A percentile compares a stretch with the other conserved stretches of the same genome.
Conservation (phyloP, 257 asterid species). For the Plectranthus barbatus region DNA sequence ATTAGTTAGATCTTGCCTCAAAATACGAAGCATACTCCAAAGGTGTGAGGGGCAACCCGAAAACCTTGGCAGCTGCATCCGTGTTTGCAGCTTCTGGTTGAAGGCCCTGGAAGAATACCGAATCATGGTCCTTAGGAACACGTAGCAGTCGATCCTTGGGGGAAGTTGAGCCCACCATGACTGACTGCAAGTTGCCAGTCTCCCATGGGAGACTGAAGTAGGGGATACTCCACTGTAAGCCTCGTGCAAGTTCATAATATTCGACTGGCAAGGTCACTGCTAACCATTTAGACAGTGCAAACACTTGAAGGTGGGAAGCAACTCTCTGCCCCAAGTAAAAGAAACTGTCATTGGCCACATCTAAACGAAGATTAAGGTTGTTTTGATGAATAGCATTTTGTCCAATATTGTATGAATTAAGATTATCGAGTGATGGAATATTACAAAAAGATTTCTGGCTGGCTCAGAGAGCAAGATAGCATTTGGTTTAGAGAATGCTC, state of each 20-base stretch:
- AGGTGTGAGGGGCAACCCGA: constrained; percentile 69
- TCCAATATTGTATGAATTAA: too few relatives aligned
- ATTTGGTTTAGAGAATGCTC: constrained; percentile 55
- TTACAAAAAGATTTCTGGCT: constrained; percentile 74
- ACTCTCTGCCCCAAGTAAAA: constrained; percentile 53
- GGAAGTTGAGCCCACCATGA: constrained; percentile 50
- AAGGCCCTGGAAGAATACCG: constrained; percentile 23
- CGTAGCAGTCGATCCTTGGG: constrained; percentile 34
- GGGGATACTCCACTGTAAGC: constrained; percentile 87
- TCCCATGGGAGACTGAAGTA: constrained; percentile 93
- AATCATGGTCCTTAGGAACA: constrained; percentile 26
- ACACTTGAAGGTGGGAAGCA: constrained; percentile 78
- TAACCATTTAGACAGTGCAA: constrained; percentile 73
- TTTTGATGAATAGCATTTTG: too few relatives aligned
- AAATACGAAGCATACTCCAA: constrained; percentile 68
- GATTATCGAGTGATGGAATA: constrained; percentile 14
- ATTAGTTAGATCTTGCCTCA: constrained; percentile 42
- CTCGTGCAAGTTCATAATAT: constrained; percentile 73
- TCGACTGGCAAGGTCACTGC: constrained; percentile 74
- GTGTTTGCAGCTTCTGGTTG: too few relatives aligned
- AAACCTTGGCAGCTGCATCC: constrained; percentile 36
- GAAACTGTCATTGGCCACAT: too few relatives aligned
- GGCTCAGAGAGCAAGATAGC: constrained; percentile 53
- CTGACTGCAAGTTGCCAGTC: constrained; percentile 16
- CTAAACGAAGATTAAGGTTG: too few relatives aligned